Conservation (phyloP, 1,139 yeast species). For the Scheffersomyces titani region DNA sequence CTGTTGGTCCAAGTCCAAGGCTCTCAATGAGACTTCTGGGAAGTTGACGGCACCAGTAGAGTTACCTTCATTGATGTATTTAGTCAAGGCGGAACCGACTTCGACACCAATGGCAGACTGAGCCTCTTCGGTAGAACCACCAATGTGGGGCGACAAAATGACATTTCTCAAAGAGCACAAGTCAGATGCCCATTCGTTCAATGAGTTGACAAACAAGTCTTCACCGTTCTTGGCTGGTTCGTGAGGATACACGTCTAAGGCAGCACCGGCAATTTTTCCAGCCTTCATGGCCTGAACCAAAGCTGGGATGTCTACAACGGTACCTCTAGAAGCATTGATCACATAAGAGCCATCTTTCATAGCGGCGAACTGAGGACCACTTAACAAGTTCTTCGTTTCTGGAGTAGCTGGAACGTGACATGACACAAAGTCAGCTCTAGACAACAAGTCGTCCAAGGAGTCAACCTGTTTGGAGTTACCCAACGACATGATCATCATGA, state of each 20-base stretch:
- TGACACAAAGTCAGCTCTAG: conserved; percentile 83
- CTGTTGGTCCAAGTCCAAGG: conserved; percentile 84
- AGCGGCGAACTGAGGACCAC: conserved; percentile 88
- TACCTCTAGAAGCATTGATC: conserved; percentile 96
- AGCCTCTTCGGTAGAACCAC: conserved; percentile 99
- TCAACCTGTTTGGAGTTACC: conserved; percentile 96
- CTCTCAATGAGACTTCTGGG: conserved; percentile 96
- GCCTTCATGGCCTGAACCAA: conserved; percentile 86
- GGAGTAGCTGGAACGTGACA: conserved; percentile 94
- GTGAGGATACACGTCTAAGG: conserved; percentile 93
- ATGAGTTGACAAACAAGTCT: conserved; percentile 64
- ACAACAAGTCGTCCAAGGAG: conserved; percentile 78
- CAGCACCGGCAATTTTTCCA: conserved; percentile 97
- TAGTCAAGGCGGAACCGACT: conserved; percentile 82
- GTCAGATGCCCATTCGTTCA: conserved; percentile 85
- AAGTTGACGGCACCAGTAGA: conserved; percentile 97
- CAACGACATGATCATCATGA: conserved; percentile 88
- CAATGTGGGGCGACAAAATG: conserved; percentile 95
- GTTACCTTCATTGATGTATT: conserved; percentile 94
- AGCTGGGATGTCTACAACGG: conserved; percentile 95
- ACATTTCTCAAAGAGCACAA: conserved; percentile 82
- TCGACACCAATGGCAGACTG: conserved; percentile 97
- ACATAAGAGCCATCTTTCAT: conserved; percentile 97
- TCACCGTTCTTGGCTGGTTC: conserved; percentile 98
- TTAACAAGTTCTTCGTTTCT: conserved; percentile 88